Percentiles rank a stretch among this genome's conserved stretches.
Conservation (phyloP, 148 eudicot genomes). For the Beta vulgaris region DNA sequence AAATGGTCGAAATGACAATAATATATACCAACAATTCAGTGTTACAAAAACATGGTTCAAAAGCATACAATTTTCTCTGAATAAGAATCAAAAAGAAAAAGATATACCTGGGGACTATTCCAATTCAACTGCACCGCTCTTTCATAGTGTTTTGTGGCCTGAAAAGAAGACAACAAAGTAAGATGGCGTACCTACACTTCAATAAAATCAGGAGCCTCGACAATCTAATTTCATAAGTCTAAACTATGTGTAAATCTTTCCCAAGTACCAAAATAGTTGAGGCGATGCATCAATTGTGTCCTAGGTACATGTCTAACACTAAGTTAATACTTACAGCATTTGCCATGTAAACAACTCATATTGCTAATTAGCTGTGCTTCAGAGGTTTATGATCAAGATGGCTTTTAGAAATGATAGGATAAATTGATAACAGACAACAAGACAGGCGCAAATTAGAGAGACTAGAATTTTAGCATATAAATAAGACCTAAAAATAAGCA, state of each 20-base stretch:
- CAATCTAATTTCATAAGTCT: background rate
- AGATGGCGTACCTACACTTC: background rate
- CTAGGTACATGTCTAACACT: background rate
- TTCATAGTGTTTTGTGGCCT: conserved; percentile 87
- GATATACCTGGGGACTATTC: conserved; percentile 92
- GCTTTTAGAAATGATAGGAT: background rate
- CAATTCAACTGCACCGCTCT: conserved; percentile 87
- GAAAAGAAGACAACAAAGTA: conserved; percentile 25
- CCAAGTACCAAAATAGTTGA: background rate
- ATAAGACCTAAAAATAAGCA: background rate
- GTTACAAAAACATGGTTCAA: background rate
- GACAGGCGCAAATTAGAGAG: background rate
- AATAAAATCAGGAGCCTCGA: conserved; percentile 13
- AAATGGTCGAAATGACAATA: background rate
- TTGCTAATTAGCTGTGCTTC: too few relatives aligned
- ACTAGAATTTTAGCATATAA: background rate
- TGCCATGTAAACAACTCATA: background rate
- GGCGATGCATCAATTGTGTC: background rate
- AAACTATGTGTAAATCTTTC: conserved; percentile 1
- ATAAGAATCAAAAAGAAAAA: background rate
- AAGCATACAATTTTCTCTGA: background rate
- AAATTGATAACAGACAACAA: background rate
- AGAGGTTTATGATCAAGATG: background rate
- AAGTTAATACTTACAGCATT: background rate
- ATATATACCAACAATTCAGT: background rate